A percentile compares a stretch with the other conserved stretches of the same genome.
phyloP scores from a whole-genome alignment of 352 stramenopile species.

The Blastocystis sp. region DNA sequence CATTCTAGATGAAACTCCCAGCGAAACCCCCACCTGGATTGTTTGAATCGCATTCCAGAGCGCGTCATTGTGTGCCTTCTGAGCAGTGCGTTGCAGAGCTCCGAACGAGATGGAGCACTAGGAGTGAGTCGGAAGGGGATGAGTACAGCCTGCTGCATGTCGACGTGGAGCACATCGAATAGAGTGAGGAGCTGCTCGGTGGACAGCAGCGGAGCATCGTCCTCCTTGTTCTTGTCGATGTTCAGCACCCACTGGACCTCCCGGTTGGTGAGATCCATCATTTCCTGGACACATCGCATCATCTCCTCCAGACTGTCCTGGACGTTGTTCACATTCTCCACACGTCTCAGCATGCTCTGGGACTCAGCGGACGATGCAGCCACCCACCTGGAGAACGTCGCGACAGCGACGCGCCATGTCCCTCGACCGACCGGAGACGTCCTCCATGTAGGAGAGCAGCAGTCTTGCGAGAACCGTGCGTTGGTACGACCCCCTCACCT shows the following conservation, averaged over 20 bases:
- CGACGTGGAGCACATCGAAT: not conserved
- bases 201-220: not conserved
- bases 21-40: not conserved
- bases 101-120: constrained; percentile 4
- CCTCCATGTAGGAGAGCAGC: not conserved
- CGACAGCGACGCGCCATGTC: not conserved
- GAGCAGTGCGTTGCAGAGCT: not conserved
- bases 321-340: not conserved
- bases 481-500: not conserved
- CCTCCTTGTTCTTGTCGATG: not conserved
- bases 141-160: not conserved
- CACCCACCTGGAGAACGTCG: not conserved
- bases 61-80: not conserved
- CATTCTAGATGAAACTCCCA: not conserved
- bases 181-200: not conserved
- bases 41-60: not conserved
- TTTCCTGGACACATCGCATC: not conserved
- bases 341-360: constrained; percentile 13
- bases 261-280: not conserved
- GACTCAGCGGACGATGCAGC: not conserved
- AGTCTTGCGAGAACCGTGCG: not conserved
- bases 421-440: not conserved
- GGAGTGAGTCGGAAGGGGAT: not conserved
- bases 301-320: not conserved
- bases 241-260: constrained; percentile 11